Conservation (phyloP, 805 yeast genomes). For the Nakazawaea wickerhamii region DNA sequence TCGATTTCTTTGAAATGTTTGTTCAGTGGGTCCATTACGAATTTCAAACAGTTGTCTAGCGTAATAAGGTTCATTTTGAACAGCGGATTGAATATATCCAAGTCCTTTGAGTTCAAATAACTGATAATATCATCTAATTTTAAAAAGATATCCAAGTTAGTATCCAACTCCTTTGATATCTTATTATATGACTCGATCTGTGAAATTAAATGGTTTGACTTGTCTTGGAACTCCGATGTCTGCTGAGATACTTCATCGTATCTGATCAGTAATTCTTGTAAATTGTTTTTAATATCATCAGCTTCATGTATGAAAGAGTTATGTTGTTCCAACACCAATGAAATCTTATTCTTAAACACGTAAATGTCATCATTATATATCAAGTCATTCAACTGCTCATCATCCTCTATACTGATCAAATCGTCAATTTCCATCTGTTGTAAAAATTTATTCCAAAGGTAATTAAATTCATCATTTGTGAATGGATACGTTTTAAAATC, state of each 20-base stretch:
- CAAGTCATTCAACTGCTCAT: constrained; percentile 31
- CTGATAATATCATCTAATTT: constrained; percentile 65
- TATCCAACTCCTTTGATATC: constrained; percentile 39
- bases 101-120: constrained; percentile 59
- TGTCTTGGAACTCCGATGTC: constrained; percentile 57
- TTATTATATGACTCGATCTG: constrained; percentile 37
- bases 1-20: constrained; percentile 59
- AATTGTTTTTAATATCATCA: constrained; percentile 34
- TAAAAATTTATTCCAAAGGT: constrained; percentile 30
- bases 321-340: constrained; percentile 22
- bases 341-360: constrained; percentile 32
- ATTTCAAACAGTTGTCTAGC: constrained; percentile 63
- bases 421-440: constrained; percentile 37
- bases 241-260: constrained; percentile 56
- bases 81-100: constrained; percentile 55
- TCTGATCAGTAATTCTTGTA: constrained; percentile 43
- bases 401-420: constrained; percentile 35
- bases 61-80: constrained; percentile 47
- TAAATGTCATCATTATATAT: constrained; percentile 28
- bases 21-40: constrained; percentile 48
- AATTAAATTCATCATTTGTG: constrained; percentile 30
- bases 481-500: constrained; percentile 28
- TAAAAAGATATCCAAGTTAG: constrained; percentile 57
- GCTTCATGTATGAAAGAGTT: constrained; percentile 40
- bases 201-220: constrained; percentile 44